Evolutionary conservation across 164 flowering plant species (phyloP).

Genomic region (Nelumbo lutea): DNA sequence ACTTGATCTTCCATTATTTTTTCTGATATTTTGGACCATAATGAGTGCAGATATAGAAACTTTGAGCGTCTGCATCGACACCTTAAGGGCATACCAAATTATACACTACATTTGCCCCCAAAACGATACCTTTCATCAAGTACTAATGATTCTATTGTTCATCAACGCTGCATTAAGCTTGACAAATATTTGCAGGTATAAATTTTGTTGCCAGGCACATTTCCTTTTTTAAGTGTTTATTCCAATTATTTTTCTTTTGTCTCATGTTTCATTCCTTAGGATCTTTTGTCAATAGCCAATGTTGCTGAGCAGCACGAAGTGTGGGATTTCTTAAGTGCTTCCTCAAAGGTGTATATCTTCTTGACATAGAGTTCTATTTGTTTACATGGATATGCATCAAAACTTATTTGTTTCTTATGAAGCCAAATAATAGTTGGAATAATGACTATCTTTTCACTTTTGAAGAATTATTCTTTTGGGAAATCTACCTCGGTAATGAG

Average conservation of each 20-base stretch:
- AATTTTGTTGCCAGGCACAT: not conserved
- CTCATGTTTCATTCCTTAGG: constrained; percentile 42
- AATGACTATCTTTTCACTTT: constrained; percentile 12
- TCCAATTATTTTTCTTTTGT: constrained; percentile 13
- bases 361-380: not conserved
- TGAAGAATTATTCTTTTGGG: constrained; percentile 90
- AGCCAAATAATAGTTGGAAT: not conserved
- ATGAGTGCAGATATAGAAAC: constrained; percentile 75
- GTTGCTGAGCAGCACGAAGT: constrained; percentile 99
- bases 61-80: constrained; percentile 93
- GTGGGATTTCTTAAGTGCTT: constrained; percentile 89
- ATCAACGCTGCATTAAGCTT: constrained; percentile 96
- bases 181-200: constrained; percentile 89
- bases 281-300: constrained; percentile 93
- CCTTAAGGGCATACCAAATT: constrained; percentile 94
- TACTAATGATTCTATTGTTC: constrained; percentile 94
- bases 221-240: constrained; percentile 2
- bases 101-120: constrained; percentile 89
- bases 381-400: not conserved
- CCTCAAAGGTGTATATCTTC: constrained; percentile 68
- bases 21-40: constrained; percentile 11
- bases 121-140: constrained; percentile 98
- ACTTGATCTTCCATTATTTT: not conserved
- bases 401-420: not conserved
- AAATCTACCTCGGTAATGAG: constrained; percentile 91